Conservation (phyloP, 1,139 yeast genomes). For the Suhomyces panamericanus region DNA sequence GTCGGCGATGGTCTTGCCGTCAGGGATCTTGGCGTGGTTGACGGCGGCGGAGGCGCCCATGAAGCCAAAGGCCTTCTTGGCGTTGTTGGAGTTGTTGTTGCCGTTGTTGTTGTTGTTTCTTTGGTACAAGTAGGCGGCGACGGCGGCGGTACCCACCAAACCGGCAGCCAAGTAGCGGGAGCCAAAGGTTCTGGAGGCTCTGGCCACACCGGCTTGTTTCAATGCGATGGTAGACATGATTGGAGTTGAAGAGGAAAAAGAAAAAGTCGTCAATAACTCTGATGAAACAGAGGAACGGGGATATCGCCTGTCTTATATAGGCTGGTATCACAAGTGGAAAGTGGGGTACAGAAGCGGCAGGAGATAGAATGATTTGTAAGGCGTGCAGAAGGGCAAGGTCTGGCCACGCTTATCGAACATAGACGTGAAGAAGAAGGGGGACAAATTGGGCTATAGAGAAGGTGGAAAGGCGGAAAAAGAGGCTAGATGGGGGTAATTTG, state of each 20-base stretch:
- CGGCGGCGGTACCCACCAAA: slow-evolving; percentile 26
- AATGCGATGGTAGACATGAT: slow-evolving; percentile 23
- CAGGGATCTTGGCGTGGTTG: slow-evolving; percentile 22
- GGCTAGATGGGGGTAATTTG: no score
- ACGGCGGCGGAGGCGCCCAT: slow-evolving; percentile 25
- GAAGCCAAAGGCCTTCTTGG: slow-evolving; percentile 8
- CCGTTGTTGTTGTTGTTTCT: slow-evolving; percentile 5
- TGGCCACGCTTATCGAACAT: no score
- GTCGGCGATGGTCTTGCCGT: slow-evolving; percentile 45
- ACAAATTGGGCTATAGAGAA: no score
- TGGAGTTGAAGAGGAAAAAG: background rate
- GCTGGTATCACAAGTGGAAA: slow-evolving; percentile 1
- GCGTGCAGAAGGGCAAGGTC: no score
- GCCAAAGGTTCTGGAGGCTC: slow-evolving; percentile 7
- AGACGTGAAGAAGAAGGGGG: no score
- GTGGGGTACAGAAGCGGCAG: background rate
- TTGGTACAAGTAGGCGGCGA: slow-evolving; percentile 21
- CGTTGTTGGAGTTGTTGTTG: slow-evolving; percentile 9
- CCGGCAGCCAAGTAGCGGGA: slow-evolving; percentile 19
- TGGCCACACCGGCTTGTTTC: slow-evolving; percentile 11
- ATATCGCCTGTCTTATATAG: slow-evolving; percentile 1
- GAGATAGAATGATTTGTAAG: slow-evolving; percentile 4
- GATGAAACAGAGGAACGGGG: background rate
- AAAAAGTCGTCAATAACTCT: background rate
- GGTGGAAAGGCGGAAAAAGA: no score